A percentile compares a stretch with the other conserved stretches of the same genome.
Conservation (phyloP, 495 filamentous ascomycete species). For the Cenococcum geophilum region DNA sequence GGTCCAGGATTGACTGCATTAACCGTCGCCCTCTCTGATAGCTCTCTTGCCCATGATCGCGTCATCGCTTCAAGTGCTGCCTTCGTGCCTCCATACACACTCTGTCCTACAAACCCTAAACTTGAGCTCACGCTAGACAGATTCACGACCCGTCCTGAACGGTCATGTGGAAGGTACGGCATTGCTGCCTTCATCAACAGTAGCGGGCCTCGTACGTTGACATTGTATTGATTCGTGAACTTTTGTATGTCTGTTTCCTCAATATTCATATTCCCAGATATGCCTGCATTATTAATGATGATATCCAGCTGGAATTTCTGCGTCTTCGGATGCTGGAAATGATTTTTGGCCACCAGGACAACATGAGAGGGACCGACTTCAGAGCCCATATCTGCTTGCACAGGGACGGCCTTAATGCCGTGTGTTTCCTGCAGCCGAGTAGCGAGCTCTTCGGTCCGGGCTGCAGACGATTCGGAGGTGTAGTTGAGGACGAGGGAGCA, state of each 20-base stretch:
- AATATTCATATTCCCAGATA: conserved; percentile 55
- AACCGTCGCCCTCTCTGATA: conserved; percentile 70
- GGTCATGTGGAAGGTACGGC: conserved; percentile 65
- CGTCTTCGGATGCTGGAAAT: conserved; percentile 46
- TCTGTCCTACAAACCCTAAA: conserved; percentile 63
- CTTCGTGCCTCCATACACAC: conserved; percentile 83
- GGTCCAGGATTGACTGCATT: conserved; percentile 88
- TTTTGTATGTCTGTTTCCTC: conserved; percentile 52
- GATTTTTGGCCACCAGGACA: conserved; percentile 43
- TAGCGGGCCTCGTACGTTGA: conserved; percentile 85
- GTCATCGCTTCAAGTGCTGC: conserved; percentile 91
- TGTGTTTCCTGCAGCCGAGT: conserved; percentile 30
- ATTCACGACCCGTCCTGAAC: conserved; percentile 74
- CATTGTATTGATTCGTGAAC: conserved; percentile 64
- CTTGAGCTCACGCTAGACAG: conserved; percentile 63
- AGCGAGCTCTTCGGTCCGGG: conserved; percentile 42
- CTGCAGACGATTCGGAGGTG: conserved; percentile 38
- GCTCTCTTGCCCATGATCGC: conserved; percentile 76
- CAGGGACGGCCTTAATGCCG: conserved; percentile 43
- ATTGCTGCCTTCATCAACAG: conserved; percentile 66
- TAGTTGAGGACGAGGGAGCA: conserved; percentile 45
- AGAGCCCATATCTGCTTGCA: conserved; percentile 54
- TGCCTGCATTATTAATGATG: conserved; percentile 81
- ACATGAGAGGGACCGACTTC: conserved; percentile 43
- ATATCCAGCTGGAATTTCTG: conserved; percentile 71